Conservation (phyloP, 2,329 filamentous ascomycete species). For the Diaporthe vaccinii region DNA sequence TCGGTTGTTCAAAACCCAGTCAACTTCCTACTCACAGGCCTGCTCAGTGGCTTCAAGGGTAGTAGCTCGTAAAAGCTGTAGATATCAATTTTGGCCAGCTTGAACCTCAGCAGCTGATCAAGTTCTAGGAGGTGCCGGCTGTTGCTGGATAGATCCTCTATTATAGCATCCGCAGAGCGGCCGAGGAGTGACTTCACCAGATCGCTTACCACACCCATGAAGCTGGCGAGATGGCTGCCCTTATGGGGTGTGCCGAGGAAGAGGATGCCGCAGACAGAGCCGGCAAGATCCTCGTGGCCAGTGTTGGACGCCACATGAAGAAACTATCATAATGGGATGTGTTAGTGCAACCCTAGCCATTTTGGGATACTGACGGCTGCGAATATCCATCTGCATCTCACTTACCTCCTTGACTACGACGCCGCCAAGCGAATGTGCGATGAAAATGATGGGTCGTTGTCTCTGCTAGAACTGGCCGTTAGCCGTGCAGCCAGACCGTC, state of each 20-base stretch:
- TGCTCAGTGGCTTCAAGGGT: not conserved
- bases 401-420: slow-evolving; percentile 28
- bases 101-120: slow-evolving; percentile 27
- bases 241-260: slow-evolving; percentile 26
- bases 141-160: slow-evolving; percentile 27
- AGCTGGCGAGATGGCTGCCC: slow-evolving; percentile 28
- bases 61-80: slow-evolving; percentile 28
- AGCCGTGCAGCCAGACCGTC: not conserved
- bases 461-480: not conserved
- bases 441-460: slow-evolving; percentile 24
- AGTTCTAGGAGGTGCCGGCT: slow-evolving; percentile 30
- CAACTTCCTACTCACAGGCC: not conserved
- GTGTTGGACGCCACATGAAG: slow-evolving; percentile 18
- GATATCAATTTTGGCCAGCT: slow-evolving; percentile 23
- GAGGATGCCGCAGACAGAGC: slow-evolving; percentile 22
- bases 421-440: slow-evolving; percentile 24
- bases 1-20: not conserved
- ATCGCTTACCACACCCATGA: slow-evolving; percentile 25
- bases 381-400: not conserved
- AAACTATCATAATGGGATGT: not conserved
- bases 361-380: not conserved
- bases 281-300: slow-evolving; percentile 12
- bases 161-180: slow-evolving; percentile 15
- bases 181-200: slow-evolving; percentile 20
- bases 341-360: not conserved